Base-by-base conservation (phyloP, 768 basidiomycete genomes). In the Termitomyces sp. region DNA sequence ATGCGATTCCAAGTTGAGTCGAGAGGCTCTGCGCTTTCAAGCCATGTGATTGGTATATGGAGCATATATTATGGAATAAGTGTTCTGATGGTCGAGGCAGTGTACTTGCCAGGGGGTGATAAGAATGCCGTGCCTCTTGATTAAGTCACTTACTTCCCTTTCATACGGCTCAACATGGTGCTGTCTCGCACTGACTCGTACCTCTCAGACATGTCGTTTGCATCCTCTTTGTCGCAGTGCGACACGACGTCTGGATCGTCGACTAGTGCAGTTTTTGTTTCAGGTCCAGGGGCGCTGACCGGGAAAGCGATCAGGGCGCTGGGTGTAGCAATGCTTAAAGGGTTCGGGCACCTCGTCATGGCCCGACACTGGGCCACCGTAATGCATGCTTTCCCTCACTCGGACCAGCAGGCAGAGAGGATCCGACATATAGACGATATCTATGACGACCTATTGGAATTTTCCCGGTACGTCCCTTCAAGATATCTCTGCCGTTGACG, bases 241-340 rank as follows among this genome's bases (percentile, higher is more conserved):
- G 62, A 58, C 6, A 62, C 61, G 6, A 62, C 44, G 2, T 53
- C 64, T 33, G 59, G 49, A 0, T 65, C 68, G 11, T 70, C 69
- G 12, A 67, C 65, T 2, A 67, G 65, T 44, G 68, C 68, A 6
- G 9, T 42, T n/a, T 20, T 42, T 42, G 58, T 68, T 9, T 64
- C 66, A 22, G 69, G 69, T 1, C 69, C 69, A 1, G 76, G 77
- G 15, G 83, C 80, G 1, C 62, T 73, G 5, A 58, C 62, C 6
- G 81, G 79, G 1, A 66, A 72, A 24, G 85, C 82, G 11, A 64
- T 71, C 20, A 87, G 85, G 63, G 74, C 82, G 55, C 77, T 87
- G 7, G 85, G 85, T 0, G 72, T 73, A 41, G 77, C 78, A 1
- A 78, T 85, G 18, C 65, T 75, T 61, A 78, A 78, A 6, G 76